These are phyloP conservation scores for Colletotrichum cuscutae DNA, from an alignment of 2,329 filamentous ascomycete species.

Conservation along the genomic window DNA sequence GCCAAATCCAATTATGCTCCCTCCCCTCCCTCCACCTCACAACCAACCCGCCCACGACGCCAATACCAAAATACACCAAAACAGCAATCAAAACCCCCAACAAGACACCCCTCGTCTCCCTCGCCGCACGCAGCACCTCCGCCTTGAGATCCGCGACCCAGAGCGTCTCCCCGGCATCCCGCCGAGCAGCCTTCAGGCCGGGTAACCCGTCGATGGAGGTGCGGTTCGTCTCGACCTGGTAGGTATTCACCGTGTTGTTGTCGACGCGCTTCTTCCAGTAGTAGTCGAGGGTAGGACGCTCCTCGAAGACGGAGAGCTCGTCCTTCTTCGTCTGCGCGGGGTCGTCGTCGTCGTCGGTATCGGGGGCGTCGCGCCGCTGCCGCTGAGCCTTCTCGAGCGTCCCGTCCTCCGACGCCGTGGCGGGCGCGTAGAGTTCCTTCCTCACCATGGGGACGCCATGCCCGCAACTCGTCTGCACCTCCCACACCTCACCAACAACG, in stretches of 20 bases:
- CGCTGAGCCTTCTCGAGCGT: constrained; percentile 27
- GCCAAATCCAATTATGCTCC: background rate
- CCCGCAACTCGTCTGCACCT: constrained; percentile 75
- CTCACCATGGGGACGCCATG: constrained; percentile 69
- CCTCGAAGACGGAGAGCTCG: constrained; percentile 57
- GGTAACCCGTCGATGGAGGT: constrained; percentile 68
- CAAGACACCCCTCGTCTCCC: constrained; percentile 31
- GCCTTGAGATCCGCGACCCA: constrained; percentile 51
- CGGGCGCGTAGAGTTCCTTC: constrained; percentile 49
- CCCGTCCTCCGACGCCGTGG: constrained; percentile 28
- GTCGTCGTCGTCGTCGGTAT: background rate
- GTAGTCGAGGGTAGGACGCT: constrained; percentile 65
- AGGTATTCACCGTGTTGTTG: constrained; percentile 61
- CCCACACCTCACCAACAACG: constrained; percentile 69
- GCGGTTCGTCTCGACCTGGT: constrained; percentile 66
- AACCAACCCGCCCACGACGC: background rate
- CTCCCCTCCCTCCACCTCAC: background rate
- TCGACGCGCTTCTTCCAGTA: constrained; percentile 61
- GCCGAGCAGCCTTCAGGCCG: constrained; percentile 64
- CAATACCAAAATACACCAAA: constrained; percentile 15
- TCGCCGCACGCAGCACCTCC: background rate
- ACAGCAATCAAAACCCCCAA: constrained; percentile 37
- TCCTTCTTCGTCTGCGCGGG: constrained; percentile 38
- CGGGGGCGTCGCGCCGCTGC: background rate
- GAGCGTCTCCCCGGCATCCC: constrained; percentile 58